Evolutionary conservation across 176 grass and related monocot species (phyloP).

Genomic region (Zea luxurians): DNA sequence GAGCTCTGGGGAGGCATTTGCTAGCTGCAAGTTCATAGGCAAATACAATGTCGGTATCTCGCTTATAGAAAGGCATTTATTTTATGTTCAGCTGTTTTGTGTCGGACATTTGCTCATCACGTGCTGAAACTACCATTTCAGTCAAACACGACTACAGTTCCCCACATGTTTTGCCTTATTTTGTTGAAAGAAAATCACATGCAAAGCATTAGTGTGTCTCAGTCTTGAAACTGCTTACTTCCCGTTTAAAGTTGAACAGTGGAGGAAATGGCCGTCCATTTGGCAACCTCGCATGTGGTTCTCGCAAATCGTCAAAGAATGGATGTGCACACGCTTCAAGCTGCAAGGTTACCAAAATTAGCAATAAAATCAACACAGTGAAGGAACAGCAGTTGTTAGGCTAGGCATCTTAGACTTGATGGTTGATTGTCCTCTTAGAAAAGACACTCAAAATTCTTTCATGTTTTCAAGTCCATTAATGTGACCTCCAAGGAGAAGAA

Average conservation of each 20-base stretch:
- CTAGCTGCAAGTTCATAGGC: conserved; percentile 55
- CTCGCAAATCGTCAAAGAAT: conserved; percentile 77
- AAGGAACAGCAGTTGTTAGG: background rate
- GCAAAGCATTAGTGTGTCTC: conserved; percentile 1
- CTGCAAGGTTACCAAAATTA: conserved; percentile 36
- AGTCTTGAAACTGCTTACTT: conserved; percentile 56
- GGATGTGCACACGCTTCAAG: conserved; percentile 69
- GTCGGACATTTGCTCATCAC: background rate
- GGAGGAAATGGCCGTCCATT: conserved; percentile 72
- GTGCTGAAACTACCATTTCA: background rate
- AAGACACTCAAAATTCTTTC: background rate
- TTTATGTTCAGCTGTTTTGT: background rate
- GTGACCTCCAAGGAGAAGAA: background rate
- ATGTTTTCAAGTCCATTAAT: background rate
- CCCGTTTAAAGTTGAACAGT: conserved; percentile 75
- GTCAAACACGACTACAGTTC: background rate
- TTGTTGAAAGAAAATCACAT: background rate
- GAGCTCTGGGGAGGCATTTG: conserved; percentile 68
- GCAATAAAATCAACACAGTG: background rate
- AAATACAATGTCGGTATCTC: background rate
- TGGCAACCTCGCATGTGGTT: conserved; percentile 66
- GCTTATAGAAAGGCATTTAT: background rate
- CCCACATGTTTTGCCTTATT: background rate
- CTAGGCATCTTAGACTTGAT: background rate
- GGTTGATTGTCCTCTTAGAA: background rate